Conservation (phyloP, 805 yeast genomes). For the Yarrowia bubula region DNA sequence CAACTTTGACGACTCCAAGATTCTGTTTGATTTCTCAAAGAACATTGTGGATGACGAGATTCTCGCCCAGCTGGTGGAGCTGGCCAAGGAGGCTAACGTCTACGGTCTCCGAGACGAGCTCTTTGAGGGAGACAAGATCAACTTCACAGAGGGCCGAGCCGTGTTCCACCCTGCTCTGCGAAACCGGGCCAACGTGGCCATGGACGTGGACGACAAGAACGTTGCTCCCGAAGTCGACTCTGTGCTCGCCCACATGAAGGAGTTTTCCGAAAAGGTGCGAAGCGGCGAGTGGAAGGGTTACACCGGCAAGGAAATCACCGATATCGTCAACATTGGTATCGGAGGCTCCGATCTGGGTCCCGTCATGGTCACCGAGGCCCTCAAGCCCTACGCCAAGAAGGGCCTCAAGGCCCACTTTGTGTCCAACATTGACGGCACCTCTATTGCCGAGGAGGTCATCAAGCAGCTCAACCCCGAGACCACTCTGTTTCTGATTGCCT, state of each 20-base stretch:
- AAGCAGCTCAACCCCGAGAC: slow-evolving; percentile 81
- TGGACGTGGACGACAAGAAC: slow-evolving; percentile 86
- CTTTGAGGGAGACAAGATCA: slow-evolving; percentile 92
- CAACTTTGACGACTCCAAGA: slow-evolving; percentile 84
- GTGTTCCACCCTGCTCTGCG: slow-evolving; percentile 96
- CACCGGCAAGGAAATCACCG: slow-evolving; percentile 91
- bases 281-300: slow-evolving; percentile 96
- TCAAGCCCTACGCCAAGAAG: slow-evolving; percentile 80
- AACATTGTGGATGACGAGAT: slow-evolving; percentile 87
- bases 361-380: slow-evolving; percentile 98
- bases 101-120: slow-evolving; percentile 83
- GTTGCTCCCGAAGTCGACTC: slow-evolving; percentile 89
- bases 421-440: slow-evolving; percentile 98
- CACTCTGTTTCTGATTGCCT: slow-evolving; percentile 80
- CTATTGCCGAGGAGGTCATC: slow-evolving; percentile 79
- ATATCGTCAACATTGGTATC: slow-evolving; percentile 95
- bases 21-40: slow-evolving; percentile 93
- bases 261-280: slow-evolving; percentile 85
- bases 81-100: slow-evolving; percentile 89
- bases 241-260: slow-evolving; percentile 94
- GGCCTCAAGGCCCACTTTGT: slow-evolving; percentile 81
- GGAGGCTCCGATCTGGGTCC: slow-evolving; percentile 99
- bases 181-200: slow-evolving; percentile 79
- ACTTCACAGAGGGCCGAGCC: slow-evolving; percentile 88
- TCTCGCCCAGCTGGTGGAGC: slow-evolving; percentile 59